Evolutionary conservation across 805 yeast genomes (phyloP), one percentile per base, ranked within the genome.

Genomic region (Candida sanyiensis): DNA sequence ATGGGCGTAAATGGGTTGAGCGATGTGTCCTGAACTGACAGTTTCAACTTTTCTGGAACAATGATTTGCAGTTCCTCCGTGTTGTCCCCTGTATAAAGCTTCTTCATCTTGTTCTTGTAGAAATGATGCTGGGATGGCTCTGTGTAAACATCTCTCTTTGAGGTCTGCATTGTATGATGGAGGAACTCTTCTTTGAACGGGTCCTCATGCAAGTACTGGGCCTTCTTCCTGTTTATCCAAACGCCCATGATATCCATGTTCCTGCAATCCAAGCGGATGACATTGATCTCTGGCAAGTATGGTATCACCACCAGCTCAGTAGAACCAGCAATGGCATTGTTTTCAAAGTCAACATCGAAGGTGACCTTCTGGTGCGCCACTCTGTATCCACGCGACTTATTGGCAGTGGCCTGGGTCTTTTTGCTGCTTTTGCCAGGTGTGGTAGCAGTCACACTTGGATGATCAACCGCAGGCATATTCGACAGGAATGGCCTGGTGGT

Each of bases 281-380:
- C 63, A 41, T 73, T 75, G 32, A 90, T 63, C 1, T 66, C 52
- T 16, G 78, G 64, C 37, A 78, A 75, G 12, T 75, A 63, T 0
- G 98, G 97, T 13, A 84, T 69, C 3, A 89, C 67, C 2, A 93
- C 82, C 23, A 93, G 63, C 54, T 89, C 97, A 0, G 97, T 87
- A 48, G 74, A 70, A 12, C 97, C 98, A 0, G 53, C 55, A 6
- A 88, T 63, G 16, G 63, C 52, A 45, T 73, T 70, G 13, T 69
- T 65, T n/a, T 77, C 71, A 30, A 89, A 64, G 57, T 88, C 95
- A 4, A 90, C 76, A 56, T 89, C 95, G 15, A 90, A 62, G 19
- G 75, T 71, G 11, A 90, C 83, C 48, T 83, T 73, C 59, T 90
- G 97, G 58, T 88, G 95, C 5, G 90, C 88, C 17, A 90, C 73